Base-by-base conservation (phyloP, 225 moss, liverwort and hornwort genomes). In the Straminergon stramineum region DNA sequence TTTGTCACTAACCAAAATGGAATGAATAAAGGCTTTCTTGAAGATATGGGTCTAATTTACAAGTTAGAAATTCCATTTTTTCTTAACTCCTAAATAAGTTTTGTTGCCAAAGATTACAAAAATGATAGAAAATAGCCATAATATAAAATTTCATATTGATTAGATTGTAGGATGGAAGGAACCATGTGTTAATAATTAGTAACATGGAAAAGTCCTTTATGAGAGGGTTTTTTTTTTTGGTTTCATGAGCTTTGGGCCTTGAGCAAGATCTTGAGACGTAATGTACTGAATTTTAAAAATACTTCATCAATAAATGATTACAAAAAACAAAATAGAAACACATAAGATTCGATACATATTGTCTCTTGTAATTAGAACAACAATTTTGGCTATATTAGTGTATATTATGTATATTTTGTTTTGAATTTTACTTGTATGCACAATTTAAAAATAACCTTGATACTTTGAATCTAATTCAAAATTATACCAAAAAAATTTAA, bases 241-340 rank as follows among this genome's bases (percentile, higher is more conserved):
- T 55, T 77, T 55, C 37, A 55, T 15, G 10, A 55, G 6, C 15
- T 78, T 37, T 53, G 15, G 9, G 15, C 22, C 34, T 55, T 6
- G 11, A 78, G 7, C 4, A 11, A 20, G 27, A 32, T 7, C 6
- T 51, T 12, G 19, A 53, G 10, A 53, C 0, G 5, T 23, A 35
- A 6, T 35, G 9, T 53, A 22, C 23, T 77, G 35, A 22, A 53
- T 23, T 77, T 35, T 4, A 20, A 77, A 32, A 52, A 31, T 77
- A 15, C 6, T 52, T 35, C 15, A 53, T 35, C 6, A 53, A 35
- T 23, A 35, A 76, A 77, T 77, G 18, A 14, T 77, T 53, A 22
- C 34, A 34, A 14, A 76, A 21, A 76, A 0, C 3, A 34, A 32
- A 14, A 8, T 51, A 8, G 8, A 34, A 51, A 51, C 0, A 0